A percentile compares a stretch with the other conserved stretches of the same genome.
Evolutionary conservation across 2,329 filamentous ascomycete species (phyloP).

Genomic region (Ophiostoma sp.): DNA sequence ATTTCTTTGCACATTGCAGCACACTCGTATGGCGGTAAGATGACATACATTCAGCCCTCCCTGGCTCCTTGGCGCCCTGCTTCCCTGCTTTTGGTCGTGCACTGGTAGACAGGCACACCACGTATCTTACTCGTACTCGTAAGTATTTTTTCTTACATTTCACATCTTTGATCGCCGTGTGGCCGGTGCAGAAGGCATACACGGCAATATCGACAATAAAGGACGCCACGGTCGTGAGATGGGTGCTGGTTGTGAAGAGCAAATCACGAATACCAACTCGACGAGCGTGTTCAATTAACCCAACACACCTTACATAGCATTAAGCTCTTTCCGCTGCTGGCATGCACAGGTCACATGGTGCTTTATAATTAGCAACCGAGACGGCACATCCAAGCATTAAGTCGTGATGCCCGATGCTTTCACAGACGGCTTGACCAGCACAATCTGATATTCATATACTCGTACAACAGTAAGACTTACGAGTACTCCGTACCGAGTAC

Average conservation of each 20-base stretch:
- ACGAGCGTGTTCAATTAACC: too few species aligned
- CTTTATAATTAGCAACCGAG: background rate
- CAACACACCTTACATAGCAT: background rate
- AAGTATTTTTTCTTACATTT: background rate
- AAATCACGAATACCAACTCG: background rate
- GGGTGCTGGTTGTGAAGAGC: background rate
- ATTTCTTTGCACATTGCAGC: too few species aligned
- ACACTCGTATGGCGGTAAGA: too few species aligned
- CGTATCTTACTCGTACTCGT: slow-evolving; percentile 1
- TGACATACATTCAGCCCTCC: background rate
- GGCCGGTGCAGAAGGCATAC: background rate
- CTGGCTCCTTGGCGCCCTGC: slow-evolving; percentile 9
- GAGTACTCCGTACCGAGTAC: background rate
- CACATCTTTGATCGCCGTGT: background rate
- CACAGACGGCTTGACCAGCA: too few species aligned
- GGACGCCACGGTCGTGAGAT: background rate
- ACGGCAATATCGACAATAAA: too few species aligned
- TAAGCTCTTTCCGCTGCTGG: background rate
- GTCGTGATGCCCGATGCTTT: background rate
- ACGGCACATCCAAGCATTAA: background rate
- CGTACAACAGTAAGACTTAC: background rate
- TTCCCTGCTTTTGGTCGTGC: slow-evolving; percentile 16
- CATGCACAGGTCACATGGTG: background rate
- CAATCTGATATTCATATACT: background rate
- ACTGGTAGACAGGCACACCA: background rate